Conservation (phyloP, 257 asterid genomes). For the Solanum gandarillasii region DNA sequence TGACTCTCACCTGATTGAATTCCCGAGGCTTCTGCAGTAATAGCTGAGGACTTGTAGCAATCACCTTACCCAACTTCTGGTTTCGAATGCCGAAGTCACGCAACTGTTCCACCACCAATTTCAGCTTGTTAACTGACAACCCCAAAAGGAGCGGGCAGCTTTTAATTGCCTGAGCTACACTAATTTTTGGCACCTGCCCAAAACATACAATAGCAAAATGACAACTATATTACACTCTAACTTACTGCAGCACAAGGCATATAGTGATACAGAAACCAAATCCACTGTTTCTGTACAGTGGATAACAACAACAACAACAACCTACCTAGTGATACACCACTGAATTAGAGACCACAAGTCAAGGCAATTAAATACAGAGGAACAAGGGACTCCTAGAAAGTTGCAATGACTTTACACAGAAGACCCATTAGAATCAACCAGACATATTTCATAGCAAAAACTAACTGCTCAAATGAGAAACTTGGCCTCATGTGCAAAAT, state of each 20-base stretch:
- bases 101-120: conserved; percentile 49
- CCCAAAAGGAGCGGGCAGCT: conserved; percentile 80
- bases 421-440: neutral
- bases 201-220: neutral
- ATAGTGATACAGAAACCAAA: neutral
- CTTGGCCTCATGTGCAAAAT: neutral
- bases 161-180: conserved; percentile 46
- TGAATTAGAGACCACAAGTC: neutral
- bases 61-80: conserved; percentile 58
- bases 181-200: conserved; percentile 56
- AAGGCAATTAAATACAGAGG: neutral
- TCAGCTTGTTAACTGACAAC: conserved; percentile 56
- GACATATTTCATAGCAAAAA: neutral
- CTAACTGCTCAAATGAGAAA: neutral
- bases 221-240: neutral
- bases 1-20: conserved; percentile 53
- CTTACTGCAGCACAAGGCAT: neutral
- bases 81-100: conserved; percentile 31
- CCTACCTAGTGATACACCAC: neutral
- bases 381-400: neutral
- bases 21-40: conserved; percentile 74
- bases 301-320: neutral
- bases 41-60: conserved; percentile 76
- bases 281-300: neutral
- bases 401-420: neutral